Percentiles rank a stretch among this genome's conserved stretches.
These are phyloP conservation scores for Chlamydomonas sp. DNA, from an alignment of 139 green algal species.

Conservation along the genomic window DNA sequence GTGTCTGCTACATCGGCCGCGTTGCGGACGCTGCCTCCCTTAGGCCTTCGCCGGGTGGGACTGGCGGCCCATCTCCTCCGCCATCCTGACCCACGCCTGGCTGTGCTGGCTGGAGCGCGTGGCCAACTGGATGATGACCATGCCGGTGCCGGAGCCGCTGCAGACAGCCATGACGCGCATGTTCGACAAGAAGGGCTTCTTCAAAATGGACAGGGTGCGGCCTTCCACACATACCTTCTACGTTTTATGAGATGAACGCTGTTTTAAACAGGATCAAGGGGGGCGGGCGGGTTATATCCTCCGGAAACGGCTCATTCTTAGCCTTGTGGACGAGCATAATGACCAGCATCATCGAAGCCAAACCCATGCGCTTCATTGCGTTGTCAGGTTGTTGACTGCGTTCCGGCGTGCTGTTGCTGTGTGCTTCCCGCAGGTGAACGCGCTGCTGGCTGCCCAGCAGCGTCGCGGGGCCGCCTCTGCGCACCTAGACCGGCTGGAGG, in stretches of 20 bases:
- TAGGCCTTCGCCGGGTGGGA: conserved; percentile 32
- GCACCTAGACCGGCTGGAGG: no score
- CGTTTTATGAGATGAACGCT: neutral
- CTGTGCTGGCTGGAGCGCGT: conserved; percentile 27
- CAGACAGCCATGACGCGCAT: conserved; percentile 32
- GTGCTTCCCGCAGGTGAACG: no score
- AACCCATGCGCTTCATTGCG: no score
- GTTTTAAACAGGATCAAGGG: neutral
- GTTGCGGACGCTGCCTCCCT: neutral
- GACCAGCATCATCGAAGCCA: no score
- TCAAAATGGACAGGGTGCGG: conserved; percentile 2
- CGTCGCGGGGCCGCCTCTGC: no score
- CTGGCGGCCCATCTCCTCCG: conserved; percentile 16
- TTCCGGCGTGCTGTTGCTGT: no score
- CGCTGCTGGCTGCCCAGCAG: no score
- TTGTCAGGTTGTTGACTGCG: no score
- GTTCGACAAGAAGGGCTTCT: conserved; percentile 31
- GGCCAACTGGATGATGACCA: conserved; percentile 40
- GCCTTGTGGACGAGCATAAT: no score
- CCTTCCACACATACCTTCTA: neutral
- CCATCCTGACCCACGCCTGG: conserved; percentile 30
- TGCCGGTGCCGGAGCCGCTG: conserved; percentile 14
- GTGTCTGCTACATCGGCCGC: no score
- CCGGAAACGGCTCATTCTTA: no score
- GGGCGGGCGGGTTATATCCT: no score